Percentiles rank a stretch among this genome's conserved stretches.
These are phyloP conservation scores for Termitomyces sp. DNA, from an alignment of 768 basidiomycete genomes.

Conservation along the genomic window DNA sequence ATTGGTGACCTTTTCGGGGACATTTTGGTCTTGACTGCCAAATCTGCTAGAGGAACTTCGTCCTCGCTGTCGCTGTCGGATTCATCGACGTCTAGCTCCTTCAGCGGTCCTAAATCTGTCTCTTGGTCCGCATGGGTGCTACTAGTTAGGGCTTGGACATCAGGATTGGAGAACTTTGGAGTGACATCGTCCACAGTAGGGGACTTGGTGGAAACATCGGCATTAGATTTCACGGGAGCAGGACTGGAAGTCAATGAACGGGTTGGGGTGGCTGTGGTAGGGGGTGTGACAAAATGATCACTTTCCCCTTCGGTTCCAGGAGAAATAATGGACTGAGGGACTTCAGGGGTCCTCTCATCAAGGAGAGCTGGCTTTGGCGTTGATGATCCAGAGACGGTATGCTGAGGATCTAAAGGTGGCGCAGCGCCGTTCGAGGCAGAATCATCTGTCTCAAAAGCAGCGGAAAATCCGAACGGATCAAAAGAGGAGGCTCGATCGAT, in stretches of 20 bases:
- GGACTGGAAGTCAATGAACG: constrained; percentile 18
- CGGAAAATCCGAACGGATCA: constrained; percentile 56
- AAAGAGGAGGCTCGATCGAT: constrained; percentile 26
- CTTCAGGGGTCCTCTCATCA: constrained; percentile 14
- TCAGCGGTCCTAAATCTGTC: constrained; percentile 53
- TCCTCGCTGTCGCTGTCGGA: constrained; percentile 52
- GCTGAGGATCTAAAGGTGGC: background rate
- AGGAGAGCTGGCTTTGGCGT: constrained; percentile 19
- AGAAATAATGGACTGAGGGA: constrained; percentile 14
- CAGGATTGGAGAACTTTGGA: constrained; percentile 40
- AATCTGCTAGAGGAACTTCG: constrained; percentile 36
- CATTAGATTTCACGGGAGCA: constrained; percentile 12
- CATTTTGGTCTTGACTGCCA: constrained; percentile 26
- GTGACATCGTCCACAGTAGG: constrained; percentile 36
- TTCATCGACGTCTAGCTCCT: constrained; percentile 59
- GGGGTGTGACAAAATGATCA: constrained; percentile 64
- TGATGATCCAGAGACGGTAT: constrained; percentile 1
- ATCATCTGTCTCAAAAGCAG: constrained; percentile 25
- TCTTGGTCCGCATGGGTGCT: constrained; percentile 26
- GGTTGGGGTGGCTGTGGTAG: constrained; percentile 36
- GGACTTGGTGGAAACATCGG: constrained; percentile 21
- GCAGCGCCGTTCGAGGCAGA: background rate
- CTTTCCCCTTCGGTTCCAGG: constrained; percentile 36
- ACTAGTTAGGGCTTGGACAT: constrained; percentile 20
- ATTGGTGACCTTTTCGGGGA: constrained; percentile 21